Evolutionary conservation across 2,329 filamentous ascomycete genomes (phyloP).

Genomic region (Penicillium rolfsii): DNA sequence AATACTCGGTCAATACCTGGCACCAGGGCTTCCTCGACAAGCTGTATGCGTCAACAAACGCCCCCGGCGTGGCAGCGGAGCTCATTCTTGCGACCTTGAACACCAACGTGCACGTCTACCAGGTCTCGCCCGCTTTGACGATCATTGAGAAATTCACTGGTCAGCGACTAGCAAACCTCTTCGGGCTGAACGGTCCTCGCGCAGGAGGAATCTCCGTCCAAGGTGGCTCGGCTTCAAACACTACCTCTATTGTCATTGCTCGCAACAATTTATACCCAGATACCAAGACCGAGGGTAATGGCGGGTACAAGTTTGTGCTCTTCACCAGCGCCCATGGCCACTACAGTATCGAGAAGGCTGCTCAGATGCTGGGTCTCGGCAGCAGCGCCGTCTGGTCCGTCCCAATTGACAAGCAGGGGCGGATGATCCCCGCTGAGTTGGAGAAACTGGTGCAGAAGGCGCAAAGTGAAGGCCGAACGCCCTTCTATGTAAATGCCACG

Average conservation of each 20-base stretch:
- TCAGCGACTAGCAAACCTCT: constrained; percentile 71
- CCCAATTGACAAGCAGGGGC: constrained; percentile 70
- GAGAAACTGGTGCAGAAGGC: constrained; percentile 65
- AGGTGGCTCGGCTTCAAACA: constrained; percentile 83
- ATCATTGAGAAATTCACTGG: constrained; percentile 85
- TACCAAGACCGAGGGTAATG: constrained; percentile 75
- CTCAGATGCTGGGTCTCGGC: constrained; percentile 86
- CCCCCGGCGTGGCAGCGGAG: constrained; percentile 82
- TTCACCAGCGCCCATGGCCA: constrained; percentile 92
- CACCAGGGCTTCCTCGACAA: constrained; percentile 97
- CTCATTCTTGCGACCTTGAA: constrained; percentile 83
- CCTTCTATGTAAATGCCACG: constrained; percentile 93
- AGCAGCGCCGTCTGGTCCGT: constrained; percentile 72
- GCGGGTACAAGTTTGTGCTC: constrained; percentile 67
- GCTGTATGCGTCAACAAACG: constrained; percentile 86
- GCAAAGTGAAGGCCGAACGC: constrained; percentile 70
- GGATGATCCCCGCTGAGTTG: constrained; percentile 71
- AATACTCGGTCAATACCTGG: constrained; percentile 97
- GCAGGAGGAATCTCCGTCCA: constrained; percentile 75
- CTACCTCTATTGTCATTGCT: constrained; percentile 82
- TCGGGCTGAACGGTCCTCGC: constrained; percentile 71
- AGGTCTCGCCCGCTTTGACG: constrained; percentile 86
- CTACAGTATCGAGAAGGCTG: constrained; percentile 93
- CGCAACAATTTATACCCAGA: constrained; percentile 82
- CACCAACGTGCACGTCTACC: constrained; percentile 92